Percentiles rank a stretch among this genome's conserved stretches.
phyloP scores from a whole-genome alignment of 257 asterid genomes.

The Solanum etuberosum region DNA sequence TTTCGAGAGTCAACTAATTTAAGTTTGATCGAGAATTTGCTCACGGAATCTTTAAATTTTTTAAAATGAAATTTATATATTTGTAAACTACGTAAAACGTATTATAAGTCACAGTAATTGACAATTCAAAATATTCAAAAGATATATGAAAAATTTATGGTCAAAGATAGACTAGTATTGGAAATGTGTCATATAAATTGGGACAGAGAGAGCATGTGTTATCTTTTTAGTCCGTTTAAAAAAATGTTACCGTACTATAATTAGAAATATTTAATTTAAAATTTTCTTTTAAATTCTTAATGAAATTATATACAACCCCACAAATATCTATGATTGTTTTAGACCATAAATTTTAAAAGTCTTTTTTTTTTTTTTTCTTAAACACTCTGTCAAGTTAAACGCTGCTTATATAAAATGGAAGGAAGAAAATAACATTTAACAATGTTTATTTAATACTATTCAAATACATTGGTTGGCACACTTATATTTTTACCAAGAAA shows the following conservation, averaged over 20 bases:
- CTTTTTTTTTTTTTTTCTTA: background rate
- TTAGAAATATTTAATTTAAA: background rate
- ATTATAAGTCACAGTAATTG: background rate
- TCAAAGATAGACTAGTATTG: background rate
- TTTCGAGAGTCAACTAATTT: too few relatives aligned
- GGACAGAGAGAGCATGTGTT: background rate
- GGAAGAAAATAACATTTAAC: background rate
- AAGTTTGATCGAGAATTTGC: too few relatives aligned
- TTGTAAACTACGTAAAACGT: too few relatives aligned
- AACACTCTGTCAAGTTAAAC: background rate
- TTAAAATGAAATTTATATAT: too few relatives aligned
- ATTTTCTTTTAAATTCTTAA: background rate
- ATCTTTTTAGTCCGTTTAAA: background rate
- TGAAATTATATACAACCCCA: background rate
- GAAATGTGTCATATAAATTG: background rate
- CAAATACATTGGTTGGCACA: background rate
- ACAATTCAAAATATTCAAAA: too few relatives aligned
- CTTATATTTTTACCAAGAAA: background rate
- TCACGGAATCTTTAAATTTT: fast-evolving
- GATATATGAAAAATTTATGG: background rate
- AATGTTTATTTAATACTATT: background rate
- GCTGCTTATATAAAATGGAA: fast-evolving
- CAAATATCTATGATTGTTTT: background rate
- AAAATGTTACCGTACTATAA: background rate
- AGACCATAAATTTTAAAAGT: background rate